A percentile compares a stretch with the other conserved stretches of the same genome.
Conservation (phyloP, 257 asterid genomes). For the Buddleja alternifolia region DNA sequence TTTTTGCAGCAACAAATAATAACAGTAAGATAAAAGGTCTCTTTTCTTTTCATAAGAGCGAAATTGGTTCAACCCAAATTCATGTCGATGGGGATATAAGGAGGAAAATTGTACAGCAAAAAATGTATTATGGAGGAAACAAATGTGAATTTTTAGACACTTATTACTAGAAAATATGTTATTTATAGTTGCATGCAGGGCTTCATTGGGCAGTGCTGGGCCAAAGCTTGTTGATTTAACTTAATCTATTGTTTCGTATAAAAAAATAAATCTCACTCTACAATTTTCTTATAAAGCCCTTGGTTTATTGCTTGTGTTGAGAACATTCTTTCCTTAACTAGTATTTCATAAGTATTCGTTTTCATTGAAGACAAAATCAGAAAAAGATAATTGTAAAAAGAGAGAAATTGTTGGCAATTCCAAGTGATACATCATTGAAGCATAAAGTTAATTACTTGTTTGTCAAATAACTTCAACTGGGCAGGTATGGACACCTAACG, state of each 20-base stretch:
- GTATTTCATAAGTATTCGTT: background rate
- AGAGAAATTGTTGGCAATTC: constrained; percentile 12
- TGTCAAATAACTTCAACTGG: constrained; percentile 9
- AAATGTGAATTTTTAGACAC: no score
- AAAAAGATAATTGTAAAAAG: background rate
- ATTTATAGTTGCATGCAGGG: no score
- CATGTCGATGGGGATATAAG: background rate
- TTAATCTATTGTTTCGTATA: no score
- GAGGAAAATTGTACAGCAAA: background rate
- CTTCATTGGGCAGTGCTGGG: no score
- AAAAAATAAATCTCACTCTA: background rate
- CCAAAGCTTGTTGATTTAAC: background rate
- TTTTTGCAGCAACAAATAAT: background rate
- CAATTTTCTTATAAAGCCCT: background rate
- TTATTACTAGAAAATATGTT: no score
- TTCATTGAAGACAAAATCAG: background rate
- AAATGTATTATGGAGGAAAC: no score
- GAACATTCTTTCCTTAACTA: background rate
- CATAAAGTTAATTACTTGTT: background rate
- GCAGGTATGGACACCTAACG: constrained; percentile 89
- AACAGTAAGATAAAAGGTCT: background rate
- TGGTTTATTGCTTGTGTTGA: background rate
- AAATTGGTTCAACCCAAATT: background rate
- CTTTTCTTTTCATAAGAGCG: background rate
- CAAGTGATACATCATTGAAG: constrained; percentile 6